Evolutionary conservation across 768 basidiomycete genomes (phyloP), one percentile per base, ranked within the genome.

Genomic region (Lenzites betulinus): DNA sequence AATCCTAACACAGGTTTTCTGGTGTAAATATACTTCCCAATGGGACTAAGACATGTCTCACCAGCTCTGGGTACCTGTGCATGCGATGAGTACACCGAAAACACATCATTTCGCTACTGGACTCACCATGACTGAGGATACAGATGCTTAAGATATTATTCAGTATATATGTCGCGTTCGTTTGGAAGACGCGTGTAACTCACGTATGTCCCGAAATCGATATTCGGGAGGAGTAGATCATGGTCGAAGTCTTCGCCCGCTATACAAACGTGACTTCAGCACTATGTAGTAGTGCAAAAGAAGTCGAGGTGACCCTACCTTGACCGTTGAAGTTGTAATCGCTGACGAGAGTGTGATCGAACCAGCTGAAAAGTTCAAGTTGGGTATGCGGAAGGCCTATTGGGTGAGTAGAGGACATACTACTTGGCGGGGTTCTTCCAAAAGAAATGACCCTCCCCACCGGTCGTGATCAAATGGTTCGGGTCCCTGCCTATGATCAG

Each of bases 321-420:
- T 82, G 75, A 0, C 84, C 83, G 51, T 85, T 80, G 71, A 79
- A 83, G 63, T 84, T 84, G 66, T 82, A 83, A 59, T 86, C 83
- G 33, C 77, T 78, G 51, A 77, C 71, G 12, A 78, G 75, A 4
- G 70, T 67, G 2, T 79, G 77, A 64, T 83, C 71, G 57, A 69
- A 73, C 79, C 79, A 83, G 59, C 72, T 73, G 16, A 4, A 20
- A 18, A 13, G 8, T 2, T 18, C 36, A 12, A 18, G 23, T 16
- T 36, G 30, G 11, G 30, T 33, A 33, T 33, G 30, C 4, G 30
- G 6, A 11, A 5, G 30, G 6, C 30, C 11, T 33, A 13, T 39
- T 42, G 13, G 23, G 22, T 46, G 36, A 7, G 18, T 33, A 1
- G 22, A 25, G 18, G 7, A 58, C 69, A 23, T 58, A 70, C 71